Evolutionary conservation across 805 yeast species (phyloP), one percentile per base, ranked within the genome.

Genomic region (Cyberlindnera maclurae): DNA sequence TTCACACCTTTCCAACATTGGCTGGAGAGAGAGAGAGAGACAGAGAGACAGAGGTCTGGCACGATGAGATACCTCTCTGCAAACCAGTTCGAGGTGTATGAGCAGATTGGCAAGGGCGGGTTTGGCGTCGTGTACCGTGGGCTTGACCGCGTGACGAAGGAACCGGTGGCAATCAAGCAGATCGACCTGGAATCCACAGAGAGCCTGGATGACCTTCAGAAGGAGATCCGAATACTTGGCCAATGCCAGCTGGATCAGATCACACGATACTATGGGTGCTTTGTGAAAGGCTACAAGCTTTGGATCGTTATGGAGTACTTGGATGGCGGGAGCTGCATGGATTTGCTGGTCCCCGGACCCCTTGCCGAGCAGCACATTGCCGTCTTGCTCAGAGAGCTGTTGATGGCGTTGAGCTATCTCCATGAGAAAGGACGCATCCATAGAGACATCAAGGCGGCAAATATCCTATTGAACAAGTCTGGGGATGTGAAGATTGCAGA

Each of bases 271-370:
- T 83, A 82, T 54, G 97, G 96, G 1, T 82, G 94, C 3, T 81
- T 82, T 47, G 62, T 90, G 24, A 76, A 77, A 45, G 96, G 89
- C 33, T 82, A 95, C 15, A 80, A 83, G 52, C 66, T 90, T 26
- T 90, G 97, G 97, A 88, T 90, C 55, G 77, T 93, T 41, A 93
- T 93, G 97, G 99, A 93, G 55, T 77, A 83, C 54, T 84, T 97
- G 56, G 93, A 95, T 2, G 98, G 97, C 11, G 99, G 99, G 0
- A 83, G 95, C 1, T 55, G 59, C 75, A 86, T 40, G 71, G 98
- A 45, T 5, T 65, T 93, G 32, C 61, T 90, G 39, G 73, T 78
- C 49, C 87, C 96, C 0, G 98, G 98, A 0, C 77, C 78, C n/a
- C 70, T 94, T 32, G 95, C 86, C 44, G 98, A 93, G 54, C 70